phyloP scores from a whole-genome alignment of 2,329 filamentous ascomycete species.

The Teratosphaeria destructans region DNA sequence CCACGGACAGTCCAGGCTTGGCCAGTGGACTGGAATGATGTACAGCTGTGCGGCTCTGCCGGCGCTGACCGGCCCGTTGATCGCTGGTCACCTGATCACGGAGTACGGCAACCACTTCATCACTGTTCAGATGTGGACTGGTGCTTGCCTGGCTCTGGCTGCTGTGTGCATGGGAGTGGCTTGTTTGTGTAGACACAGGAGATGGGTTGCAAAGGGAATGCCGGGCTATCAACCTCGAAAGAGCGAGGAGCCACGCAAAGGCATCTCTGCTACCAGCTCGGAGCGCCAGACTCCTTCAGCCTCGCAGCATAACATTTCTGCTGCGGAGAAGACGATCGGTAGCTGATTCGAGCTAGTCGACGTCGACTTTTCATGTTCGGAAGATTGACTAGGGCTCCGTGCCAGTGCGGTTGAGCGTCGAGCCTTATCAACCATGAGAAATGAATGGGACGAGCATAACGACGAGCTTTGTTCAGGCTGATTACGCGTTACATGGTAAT shows the following conservation, averaged over 20 bases:
- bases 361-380: not conserved
- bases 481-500: not conserved
- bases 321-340: not conserved
- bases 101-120: conserved; percentile 29
- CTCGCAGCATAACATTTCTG: not conserved
- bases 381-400: not conserved
- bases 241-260: not conserved
- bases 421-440: not conserved
- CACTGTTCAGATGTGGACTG: conserved; percentile 39
- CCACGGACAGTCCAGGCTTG: conserved; percentile 30
- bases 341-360: not conserved
- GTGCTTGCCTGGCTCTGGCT: conserved; percentile 31
- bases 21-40: conserved; percentile 46
- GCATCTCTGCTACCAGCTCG: not conserved
- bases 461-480: not conserved
- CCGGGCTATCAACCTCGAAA: not conserved
- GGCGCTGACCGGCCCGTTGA: conserved; percentile 38
- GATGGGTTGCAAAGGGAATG: not conserved
- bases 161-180: conserved; percentile 31
- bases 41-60: conserved; percentile 36
- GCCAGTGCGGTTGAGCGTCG: not conserved
- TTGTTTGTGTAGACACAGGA: conserved; percentile 6
- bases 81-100: conserved; percentile 37
- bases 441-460: not conserved
- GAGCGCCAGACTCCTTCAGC: not conserved